Percentiles rank a stretch among this genome's conserved stretches.
phyloP scores from a whole-genome alignment of 1,284 basidiomycete species.

The Somion occarium region DNA sequence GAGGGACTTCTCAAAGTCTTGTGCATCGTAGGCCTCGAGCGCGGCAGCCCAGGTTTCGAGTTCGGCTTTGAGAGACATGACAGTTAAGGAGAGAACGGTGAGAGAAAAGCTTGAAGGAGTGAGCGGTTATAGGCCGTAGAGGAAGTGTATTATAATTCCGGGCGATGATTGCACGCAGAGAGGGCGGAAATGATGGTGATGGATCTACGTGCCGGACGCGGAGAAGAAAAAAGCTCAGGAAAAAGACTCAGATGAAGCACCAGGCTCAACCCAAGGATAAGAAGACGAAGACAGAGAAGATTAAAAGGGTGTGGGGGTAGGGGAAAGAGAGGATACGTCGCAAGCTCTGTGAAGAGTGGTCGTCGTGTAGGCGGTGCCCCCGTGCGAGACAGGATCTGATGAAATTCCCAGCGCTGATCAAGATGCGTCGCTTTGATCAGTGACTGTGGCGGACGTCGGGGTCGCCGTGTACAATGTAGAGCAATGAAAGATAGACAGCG shows the following conservation, averaged over 20 bases:
- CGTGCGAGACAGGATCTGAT: too few species aligned
- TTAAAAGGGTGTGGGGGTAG: background rate
- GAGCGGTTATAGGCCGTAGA: background rate
- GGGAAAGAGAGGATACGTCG: background rate
- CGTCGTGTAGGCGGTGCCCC: too few species aligned
- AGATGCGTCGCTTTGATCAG: too few species aligned
- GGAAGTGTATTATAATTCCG: background rate
- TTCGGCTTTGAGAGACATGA: conserved; percentile 82
- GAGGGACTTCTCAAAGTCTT: conserved; percentile 73
- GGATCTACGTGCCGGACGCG: conserved; percentile 42
- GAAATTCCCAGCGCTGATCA: too few species aligned
- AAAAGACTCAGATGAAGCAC: conserved; percentile 1
- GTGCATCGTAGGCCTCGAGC: conserved; percentile 79
- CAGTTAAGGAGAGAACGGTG: conserved; percentile 15
- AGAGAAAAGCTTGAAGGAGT: background rate
- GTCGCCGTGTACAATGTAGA: too few species aligned
- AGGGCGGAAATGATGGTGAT: conserved; percentile 3
- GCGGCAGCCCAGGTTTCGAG: conserved; percentile 84
- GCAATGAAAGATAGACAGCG: too few species aligned
- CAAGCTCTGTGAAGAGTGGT: too few species aligned
- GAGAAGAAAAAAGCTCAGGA: conserved; percentile 14
- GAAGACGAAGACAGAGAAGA: background rate
- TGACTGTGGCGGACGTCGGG: too few species aligned
- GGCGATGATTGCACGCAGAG: conserved; percentile 1
- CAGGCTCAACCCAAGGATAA: background rate